A percentile compares a stretch with the other conserved stretches of the same genome.
These are phyloP conservation scores for Bryoerythrophyllum caledonicum DNA, from an alignment of 225 moss, liverwort and hornwort species.

Conservation along the genomic window DNA sequence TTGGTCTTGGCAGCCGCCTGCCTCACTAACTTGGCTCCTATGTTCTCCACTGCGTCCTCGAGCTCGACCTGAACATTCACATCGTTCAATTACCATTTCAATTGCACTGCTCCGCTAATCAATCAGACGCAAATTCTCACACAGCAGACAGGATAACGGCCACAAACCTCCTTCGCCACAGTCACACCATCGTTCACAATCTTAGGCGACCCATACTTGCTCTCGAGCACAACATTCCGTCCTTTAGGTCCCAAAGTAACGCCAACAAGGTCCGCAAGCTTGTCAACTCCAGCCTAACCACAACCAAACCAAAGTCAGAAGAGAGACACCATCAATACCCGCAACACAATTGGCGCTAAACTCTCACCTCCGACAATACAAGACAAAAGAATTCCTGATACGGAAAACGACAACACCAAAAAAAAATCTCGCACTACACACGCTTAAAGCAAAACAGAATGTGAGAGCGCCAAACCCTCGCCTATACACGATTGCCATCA, in stretches of 20 bases:
- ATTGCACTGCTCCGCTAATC: background rate
- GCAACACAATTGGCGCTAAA: too few species aligned
- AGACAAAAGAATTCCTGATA: too few species aligned
- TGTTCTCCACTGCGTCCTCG: slow-evolving; percentile 94
- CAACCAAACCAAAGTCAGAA: background rate
- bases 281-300: slow-evolving; percentile 82
- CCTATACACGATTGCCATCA: too few species aligned
- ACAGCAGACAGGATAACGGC: background rate
- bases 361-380: too few species aligned
- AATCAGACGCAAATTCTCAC: background rate
- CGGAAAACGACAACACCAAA: too few species aligned
- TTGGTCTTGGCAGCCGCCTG: slow-evolving; percentile 99
- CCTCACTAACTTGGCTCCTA: slow-evolving; percentile 91
- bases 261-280: slow-evolving; percentile 93
- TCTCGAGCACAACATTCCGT: slow-evolving; percentile 93
- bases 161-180: slow-evolving; percentile 90
- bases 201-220: slow-evolving; percentile 98
- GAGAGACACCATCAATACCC: too few species aligned
- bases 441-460: too few species aligned
- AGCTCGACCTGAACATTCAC: slow-evolving; percentile 72
- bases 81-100: background rate
- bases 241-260: slow-evolving; percentile 95
- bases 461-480: too few species aligned
- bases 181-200: slow-evolving; percentile 99
- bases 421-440: too few species aligned